Conservation (phyloP, 2,329 filamentous ascomycete species). For the Fusarium udum region DNA sequence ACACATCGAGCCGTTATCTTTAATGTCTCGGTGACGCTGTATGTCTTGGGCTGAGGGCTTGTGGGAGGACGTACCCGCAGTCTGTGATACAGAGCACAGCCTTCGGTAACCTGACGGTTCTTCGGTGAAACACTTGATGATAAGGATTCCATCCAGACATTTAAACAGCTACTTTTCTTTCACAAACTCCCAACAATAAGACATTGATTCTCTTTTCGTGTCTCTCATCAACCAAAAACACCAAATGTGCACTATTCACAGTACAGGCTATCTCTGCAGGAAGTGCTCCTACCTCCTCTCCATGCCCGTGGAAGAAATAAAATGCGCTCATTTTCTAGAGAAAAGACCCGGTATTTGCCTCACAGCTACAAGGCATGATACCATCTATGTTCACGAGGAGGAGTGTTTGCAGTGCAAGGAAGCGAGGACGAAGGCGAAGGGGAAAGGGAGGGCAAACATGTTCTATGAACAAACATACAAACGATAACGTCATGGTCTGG, state of each 20-base stretch:
- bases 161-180: too few relatives aligned
- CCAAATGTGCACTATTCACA: conserved; percentile 12
- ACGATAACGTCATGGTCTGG: rapidly evolving
- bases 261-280: conserved; percentile 13
- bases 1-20: rapidly evolving
- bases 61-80: background rate
- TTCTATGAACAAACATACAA: background rate
- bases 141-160: background rate
- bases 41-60: background rate
- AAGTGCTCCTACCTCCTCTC: conserved; percentile 9
- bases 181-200: too few relatives aligned
- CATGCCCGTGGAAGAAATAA: conserved; percentile 4
- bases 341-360: background rate
- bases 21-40: rapidly evolving
- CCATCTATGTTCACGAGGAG: conserved; percentile 12
- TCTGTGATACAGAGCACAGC: background rate
- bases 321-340: background rate
- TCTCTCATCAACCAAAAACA: rapidly evolving
- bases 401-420: conserved; percentile 14
- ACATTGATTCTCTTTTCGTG: rapidly evolving
- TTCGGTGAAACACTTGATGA: background rate
- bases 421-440: background rate
- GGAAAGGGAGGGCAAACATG: rapidly evolving
- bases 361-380: background rate
- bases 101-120: background rate